Percentiles rank a stretch among this genome's conserved stretches.
These are phyloP conservation scores for Fusarium piperis DNA, from an alignment of 2,329 filamentous ascomycete genomes.

Conservation along the genomic window DNA sequence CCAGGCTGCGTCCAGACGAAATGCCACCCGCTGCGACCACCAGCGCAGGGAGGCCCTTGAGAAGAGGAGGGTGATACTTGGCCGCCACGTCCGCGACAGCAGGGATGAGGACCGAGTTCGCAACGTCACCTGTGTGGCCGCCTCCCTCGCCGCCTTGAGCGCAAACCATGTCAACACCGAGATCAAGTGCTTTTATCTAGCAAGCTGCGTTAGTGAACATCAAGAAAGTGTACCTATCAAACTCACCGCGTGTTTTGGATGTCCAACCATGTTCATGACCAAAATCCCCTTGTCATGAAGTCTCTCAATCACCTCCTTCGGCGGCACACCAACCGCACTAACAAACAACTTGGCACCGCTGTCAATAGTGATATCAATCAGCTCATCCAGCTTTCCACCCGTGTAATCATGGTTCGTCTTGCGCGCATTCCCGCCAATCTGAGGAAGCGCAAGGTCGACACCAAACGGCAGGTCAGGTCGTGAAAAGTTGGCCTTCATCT, in stretches of 20 bases:
- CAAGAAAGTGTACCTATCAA: not conserved
- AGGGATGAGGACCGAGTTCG: conserved; percentile 87
- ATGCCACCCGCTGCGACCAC: conserved; percentile 93
- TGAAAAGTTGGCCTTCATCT: conserved; percentile 80
- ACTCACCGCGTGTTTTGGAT: conserved; percentile 82
- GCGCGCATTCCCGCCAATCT: conserved; percentile 83
- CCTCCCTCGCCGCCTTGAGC: conserved; percentile 94
- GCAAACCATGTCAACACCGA: conserved; percentile 90
- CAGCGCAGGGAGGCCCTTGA: conserved; percentile 76
- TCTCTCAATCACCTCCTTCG: conserved; percentile 74
- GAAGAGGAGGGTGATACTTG: conserved; percentile 72
- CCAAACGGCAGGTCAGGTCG: conserved; percentile 82
- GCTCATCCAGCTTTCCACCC: conserved; percentile 83
- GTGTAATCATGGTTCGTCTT: conserved; percentile 98
- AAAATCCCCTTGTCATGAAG: conserved; percentile 83
- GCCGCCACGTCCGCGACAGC: conserved; percentile 85
- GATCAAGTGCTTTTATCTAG: conserved; percentile 76
- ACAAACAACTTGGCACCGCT: conserved; percentile 89
- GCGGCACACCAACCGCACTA: conserved; percentile 87
- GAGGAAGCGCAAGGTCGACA: conserved; percentile 89
- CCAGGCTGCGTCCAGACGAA: conserved; percentile 81
- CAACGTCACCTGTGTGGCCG: conserved; percentile 89
- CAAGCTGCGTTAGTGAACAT: conserved; percentile 8
- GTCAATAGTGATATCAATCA: conserved; percentile 86
- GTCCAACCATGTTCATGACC: conserved; percentile 98